These are phyloP conservation scores for Colletotrichum orchidophilum DNA, from an alignment of 2,329 filamentous ascomycete species.

Conservation along the genomic window DNA sequence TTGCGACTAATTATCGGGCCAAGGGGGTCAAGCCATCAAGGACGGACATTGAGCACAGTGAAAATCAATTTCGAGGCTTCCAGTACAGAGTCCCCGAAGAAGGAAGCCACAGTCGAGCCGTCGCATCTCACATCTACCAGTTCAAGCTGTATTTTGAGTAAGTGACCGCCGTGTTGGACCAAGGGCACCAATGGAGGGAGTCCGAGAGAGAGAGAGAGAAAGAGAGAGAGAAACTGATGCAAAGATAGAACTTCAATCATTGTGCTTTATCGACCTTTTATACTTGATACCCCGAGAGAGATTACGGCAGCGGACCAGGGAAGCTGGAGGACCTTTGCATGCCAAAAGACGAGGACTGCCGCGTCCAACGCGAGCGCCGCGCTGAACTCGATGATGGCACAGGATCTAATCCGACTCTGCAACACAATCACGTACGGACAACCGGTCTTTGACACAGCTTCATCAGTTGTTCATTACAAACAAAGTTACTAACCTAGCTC, in stretches of 20 bases:
- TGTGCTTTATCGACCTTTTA: slow-evolving; percentile 25
- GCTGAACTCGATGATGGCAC: slow-evolving; percentile 24
- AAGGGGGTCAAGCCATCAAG: slow-evolving; percentile 5
- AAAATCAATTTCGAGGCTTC: slow-evolving; percentile 6
- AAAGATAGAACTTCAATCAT: slow-evolving; percentile 13
- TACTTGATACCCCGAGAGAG: slow-evolving; percentile 23
- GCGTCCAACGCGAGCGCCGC: slow-evolving; percentile 17
- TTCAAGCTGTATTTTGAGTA: slow-evolving; percentile 25
- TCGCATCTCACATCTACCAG: slow-evolving; percentile 23
- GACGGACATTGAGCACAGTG: slow-evolving; percentile 18
- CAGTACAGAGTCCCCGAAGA: not conserved
- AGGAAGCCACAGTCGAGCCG: slow-evolving; percentile 3
- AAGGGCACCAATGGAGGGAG: too few species aligned
- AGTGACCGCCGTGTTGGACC: not conserved
- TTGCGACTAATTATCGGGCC: slow-evolving; percentile 1
- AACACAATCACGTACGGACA: slow-evolving; percentile 14
- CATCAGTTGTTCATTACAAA: too few species aligned
- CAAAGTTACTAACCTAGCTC: not conserved
- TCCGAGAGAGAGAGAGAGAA: too few species aligned
- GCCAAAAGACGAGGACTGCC: slow-evolving; percentile 20
- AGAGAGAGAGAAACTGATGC: not conserved
- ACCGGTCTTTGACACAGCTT: not conserved
- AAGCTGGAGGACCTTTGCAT: slow-evolving; percentile 22
- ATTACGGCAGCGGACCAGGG: slow-evolving; percentile 11
- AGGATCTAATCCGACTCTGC: slow-evolving; percentile 18